These are phyloP conservation scores for Tolypocladium album DNA, from an alignment of 2,329 filamentous ascomycete genomes.

Conservation along the genomic window DNA sequence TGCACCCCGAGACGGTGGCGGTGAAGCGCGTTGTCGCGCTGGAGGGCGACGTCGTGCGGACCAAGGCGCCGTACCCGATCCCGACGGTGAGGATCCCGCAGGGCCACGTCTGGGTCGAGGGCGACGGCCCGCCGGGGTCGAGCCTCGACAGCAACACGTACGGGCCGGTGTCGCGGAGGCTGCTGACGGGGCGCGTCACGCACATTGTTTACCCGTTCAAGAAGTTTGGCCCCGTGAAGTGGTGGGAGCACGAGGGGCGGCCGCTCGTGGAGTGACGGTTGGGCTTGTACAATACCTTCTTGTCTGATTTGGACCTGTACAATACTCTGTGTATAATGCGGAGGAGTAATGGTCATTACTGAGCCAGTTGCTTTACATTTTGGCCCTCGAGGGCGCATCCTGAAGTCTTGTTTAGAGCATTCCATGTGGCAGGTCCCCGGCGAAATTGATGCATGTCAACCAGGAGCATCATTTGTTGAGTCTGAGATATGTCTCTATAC, in stretches of 20 bases:
- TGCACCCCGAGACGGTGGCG: slow-evolving; percentile 54
- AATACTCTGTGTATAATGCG: neutral
- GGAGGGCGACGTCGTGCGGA: slow-evolving; percentile 66
- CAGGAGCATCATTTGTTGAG: too few relatives aligned
- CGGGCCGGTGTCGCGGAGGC: slow-evolving; percentile 65
- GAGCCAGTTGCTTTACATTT: neutral
- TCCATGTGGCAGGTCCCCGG: too few relatives aligned
- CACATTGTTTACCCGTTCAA: slow-evolving; percentile 60
- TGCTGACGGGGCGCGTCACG: slow-evolving; percentile 67
- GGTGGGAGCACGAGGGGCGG: slow-evolving; percentile 38
- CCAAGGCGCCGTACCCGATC: slow-evolving; percentile 48
- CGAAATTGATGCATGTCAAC: too few relatives aligned
- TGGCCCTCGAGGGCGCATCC: neutral
- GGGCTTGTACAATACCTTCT: neutral
- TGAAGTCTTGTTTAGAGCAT: neutral
- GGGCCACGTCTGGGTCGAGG: slow-evolving; percentile 92
- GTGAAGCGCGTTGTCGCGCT: slow-evolving; percentile 80
- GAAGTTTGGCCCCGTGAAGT: slow-evolving; percentile 45
- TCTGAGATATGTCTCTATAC: too few relatives aligned
- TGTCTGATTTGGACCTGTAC: neutral
- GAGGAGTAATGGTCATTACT: neutral
- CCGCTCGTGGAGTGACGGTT: slow-evolving; percentile 2
- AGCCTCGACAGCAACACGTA: slow-evolving; percentile 83
- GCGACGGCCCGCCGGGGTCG: slow-evolving; percentile 62
- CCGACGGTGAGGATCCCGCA: slow-evolving; percentile 55